Evolutionary conservation across 257 asterid species (phyloP).

Genomic region (Solanum tarapatanum): DNA sequence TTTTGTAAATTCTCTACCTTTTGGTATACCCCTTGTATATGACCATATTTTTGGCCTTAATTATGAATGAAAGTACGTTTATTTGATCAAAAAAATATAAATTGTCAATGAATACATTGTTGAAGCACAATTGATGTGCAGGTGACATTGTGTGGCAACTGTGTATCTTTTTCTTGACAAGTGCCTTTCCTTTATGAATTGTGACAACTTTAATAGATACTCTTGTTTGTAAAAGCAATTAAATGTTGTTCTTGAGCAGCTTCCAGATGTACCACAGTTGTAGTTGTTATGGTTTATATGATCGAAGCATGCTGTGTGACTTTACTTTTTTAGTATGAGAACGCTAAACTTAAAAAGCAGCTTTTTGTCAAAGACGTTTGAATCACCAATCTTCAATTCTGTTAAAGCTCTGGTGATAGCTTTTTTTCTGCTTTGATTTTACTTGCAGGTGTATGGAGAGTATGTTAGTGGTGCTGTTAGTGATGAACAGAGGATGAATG

Average conservation of each 20-base stretch:
- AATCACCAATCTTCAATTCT: neutral
- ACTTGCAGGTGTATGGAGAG: constrained; percentile 84
- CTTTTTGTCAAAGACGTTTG: neutral
- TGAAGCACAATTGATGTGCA: neutral
- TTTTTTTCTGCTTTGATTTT: neutral
- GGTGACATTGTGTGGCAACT: neutral
- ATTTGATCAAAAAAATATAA: neutral
- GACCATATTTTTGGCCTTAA: neutral
- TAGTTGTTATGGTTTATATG: neutral
- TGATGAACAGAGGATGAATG: constrained; percentile 73
- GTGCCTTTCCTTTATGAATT: neutral
- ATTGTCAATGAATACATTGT: neutral
- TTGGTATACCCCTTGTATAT: neutral
- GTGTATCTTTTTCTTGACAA: neutral
- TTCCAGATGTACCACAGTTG: neutral
- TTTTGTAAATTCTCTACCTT: neutral
- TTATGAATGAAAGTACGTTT: neutral
- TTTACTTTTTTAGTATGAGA: neutral
- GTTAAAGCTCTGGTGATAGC: neutral
- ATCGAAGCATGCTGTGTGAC: neutral
- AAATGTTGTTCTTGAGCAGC: neutral
- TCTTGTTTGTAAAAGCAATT: neutral
- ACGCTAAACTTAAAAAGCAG: neutral
- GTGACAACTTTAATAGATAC: neutral
- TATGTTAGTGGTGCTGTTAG: constrained; percentile 79